These are phyloP conservation scores for Aphanomyces euteiches DNA, from an alignment of 352 stramenopile genomes.

Conservation along the genomic window DNA sequence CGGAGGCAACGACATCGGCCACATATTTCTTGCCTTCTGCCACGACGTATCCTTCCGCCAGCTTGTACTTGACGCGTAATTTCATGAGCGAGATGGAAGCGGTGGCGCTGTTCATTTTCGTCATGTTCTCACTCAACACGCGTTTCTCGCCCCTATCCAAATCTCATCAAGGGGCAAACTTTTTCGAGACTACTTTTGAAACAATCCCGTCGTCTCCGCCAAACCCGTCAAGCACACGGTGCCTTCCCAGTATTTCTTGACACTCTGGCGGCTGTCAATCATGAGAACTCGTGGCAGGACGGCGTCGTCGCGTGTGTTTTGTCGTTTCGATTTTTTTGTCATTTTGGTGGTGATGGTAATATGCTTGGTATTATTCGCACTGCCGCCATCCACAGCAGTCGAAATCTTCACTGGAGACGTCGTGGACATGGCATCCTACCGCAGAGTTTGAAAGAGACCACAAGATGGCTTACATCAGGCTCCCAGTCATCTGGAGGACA, in stretches of 20 bases:
- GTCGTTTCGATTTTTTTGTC: neutral
- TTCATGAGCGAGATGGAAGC: constrained; percentile 2
- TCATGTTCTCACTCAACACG: constrained; percentile 19
- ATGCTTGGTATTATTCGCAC: constrained; percentile 13
- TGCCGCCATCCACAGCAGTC: neutral
- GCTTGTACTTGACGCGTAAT: neutral
- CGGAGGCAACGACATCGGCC: neutral
- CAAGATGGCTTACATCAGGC: neutral
- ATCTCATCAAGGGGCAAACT: neutral
- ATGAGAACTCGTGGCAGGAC: constrained; percentile 11
- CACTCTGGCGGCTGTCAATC: neutral
- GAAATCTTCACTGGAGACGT: neutral
- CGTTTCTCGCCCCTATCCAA: constrained; percentile 17
- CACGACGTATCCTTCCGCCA: constrained; percentile 14
- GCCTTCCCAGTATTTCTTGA: constrained; percentile 30
- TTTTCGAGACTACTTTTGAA: constrained; percentile 9
- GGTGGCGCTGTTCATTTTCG: constrained; percentile 8
- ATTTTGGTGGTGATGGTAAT: constrained; percentile 24
- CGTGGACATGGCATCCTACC: too few relatives aligned
- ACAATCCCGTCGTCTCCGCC: neutral
- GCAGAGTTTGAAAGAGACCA: neutral
- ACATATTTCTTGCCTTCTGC: constrained; percentile 25
- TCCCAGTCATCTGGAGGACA: neutral
- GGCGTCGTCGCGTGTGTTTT: neutral
- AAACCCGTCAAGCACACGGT: constrained; percentile 1